Evolutionary conservation across 768 basidiomycete genomes (phyloP), one percentile per base, ranked within the genome.

Genomic region (Russula abietina): DNA sequence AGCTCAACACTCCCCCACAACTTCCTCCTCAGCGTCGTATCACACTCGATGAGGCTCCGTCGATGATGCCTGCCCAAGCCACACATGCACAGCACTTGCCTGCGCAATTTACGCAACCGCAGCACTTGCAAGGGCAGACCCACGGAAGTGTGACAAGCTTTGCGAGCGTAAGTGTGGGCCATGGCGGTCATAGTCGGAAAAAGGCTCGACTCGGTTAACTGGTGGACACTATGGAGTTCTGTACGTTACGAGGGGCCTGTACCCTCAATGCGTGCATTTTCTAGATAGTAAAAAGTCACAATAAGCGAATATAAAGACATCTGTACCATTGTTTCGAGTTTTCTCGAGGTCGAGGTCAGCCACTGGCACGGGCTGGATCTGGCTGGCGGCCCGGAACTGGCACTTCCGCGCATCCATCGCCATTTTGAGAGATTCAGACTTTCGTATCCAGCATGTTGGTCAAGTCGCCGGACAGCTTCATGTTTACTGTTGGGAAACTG

Each of bases 401-500:
- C 19, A 19, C 6, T 8, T 16, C 22, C 24, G 39, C 24, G 16
- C 39, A 41, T 41, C 55, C 55, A 55, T 28, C 52, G 33, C 14
- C 22, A 22, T 19, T 39, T 12, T 12, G n/a, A 32, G 14, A 22
- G 32, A 17, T 43, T 53, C 24, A 62, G 17, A 30, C 26, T 5
- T 45, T 52, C 45, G 52, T n/a, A 24, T 7, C 26, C 52, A 55
- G 36, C 17, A 67, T 67, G 67, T 59, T 45, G 4, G 46, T 43
- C 52, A 74, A 72, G 59, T 69, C 78, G 28, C 75, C 78, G 61
- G 89, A 91, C 49, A 87, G 85, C 73, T 91, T 90, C 71, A 93
- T 83, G 19, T 98, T 97, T 68, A 97, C 94, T 0, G 91, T 98
- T 11, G 94, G 94, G 59, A 98, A 98, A 78, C 87, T 97, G 53